Evolutionary conservation across 1,284 basidiomycete genomes (phyloP).

Genomic region (Malassezia nana): DNA sequence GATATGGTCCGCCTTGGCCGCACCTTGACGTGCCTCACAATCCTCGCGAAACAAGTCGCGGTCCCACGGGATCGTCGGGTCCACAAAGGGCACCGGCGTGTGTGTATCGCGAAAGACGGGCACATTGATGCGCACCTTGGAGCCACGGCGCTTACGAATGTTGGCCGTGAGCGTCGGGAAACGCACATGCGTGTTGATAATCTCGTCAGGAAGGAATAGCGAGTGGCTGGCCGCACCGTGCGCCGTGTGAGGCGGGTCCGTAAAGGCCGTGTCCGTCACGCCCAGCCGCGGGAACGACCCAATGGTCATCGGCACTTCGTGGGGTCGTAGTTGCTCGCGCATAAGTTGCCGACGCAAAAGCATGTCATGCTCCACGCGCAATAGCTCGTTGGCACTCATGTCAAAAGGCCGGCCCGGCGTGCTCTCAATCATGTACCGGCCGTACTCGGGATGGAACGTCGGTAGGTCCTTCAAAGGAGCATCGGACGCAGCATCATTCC

Average conservation of each 20-base stretch:
- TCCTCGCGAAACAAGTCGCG: slow-evolving; percentile 71
- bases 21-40: slow-evolving; percentile 69
- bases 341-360: slow-evolving; percentile 70
- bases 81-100: slow-evolving; percentile 79
- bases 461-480: slow-evolving; percentile 51
- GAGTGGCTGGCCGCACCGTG: slow-evolving; percentile 73
- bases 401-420: slow-evolving; percentile 92
- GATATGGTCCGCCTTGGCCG: slow-evolving; percentile 78
- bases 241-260: slow-evolving; percentile 74
- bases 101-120: slow-evolving; percentile 81
- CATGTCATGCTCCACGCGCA: slow-evolving; percentile 90
- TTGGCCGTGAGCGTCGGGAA: slow-evolving; percentile 98
- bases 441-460: slow-evolving; percentile 97
- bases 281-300: slow-evolving; percentile 93
- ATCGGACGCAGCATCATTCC: slow-evolving; percentile 54
- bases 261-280: slow-evolving; percentile 66
- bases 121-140: slow-evolving; percentile 90
- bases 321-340: slow-evolving; percentile 66
- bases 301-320: slow-evolving; percentile 84
- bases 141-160: slow-evolving; percentile 76
- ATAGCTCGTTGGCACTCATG: slow-evolving; percentile 69
- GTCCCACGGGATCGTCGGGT: slow-evolving; percentile 77
- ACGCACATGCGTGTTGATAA: slow-evolving; percentile 91
- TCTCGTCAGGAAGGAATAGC: slow-evolving; percentile 85
- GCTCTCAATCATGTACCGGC: slow-evolving; percentile 95